Conservation (phyloP, 805 yeast genomes). For the Pichia nakasei region DNA sequence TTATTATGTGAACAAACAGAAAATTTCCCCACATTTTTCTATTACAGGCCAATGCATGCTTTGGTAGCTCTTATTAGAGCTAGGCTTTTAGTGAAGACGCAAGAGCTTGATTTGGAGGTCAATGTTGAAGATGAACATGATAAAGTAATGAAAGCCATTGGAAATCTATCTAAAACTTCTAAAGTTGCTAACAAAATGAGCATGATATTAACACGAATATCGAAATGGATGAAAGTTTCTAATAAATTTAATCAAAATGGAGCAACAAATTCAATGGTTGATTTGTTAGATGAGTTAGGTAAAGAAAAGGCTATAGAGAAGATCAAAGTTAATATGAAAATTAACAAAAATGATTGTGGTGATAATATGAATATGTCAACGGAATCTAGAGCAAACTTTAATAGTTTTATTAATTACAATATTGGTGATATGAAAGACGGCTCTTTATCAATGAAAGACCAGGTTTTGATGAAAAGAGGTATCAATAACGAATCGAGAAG, state of each 20-base stretch:
- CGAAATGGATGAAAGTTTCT: slow-evolving; percentile 33
- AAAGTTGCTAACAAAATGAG: slow-evolving; percentile 29
- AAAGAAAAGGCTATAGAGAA: slow-evolving; percentile 37
- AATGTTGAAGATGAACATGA: slow-evolving; percentile 27
- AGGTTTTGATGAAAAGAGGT: too few species aligned
- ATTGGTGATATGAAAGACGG: not conserved
- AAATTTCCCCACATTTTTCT: slow-evolving; percentile 41
- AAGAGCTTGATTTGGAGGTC: slow-evolving; percentile 27
- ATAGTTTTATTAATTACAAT: slow-evolving; percentile 16
- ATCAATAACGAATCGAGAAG: too few species aligned
- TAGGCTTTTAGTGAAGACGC: slow-evolving; percentile 36
- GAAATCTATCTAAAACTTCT: slow-evolving; percentile 17
- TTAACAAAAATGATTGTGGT: slow-evolving; percentile 16
- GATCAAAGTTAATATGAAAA: slow-evolving; percentile 18
- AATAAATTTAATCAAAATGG: slow-evolving; percentile 35
- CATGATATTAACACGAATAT: slow-evolving; percentile 27
- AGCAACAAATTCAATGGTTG: slow-evolving; percentile 47
- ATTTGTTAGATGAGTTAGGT: slow-evolving; percentile 44
- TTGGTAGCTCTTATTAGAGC: slow-evolving; percentile 40
- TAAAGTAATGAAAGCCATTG: slow-evolving; percentile 20
- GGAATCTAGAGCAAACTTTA: slow-evolving; percentile 24
- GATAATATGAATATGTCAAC: slow-evolving; percentile 22
- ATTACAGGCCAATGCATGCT: slow-evolving; percentile 46
- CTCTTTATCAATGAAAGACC: too few species aligned
- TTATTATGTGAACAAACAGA: slow-evolving; percentile 31